Base-by-base conservation (phyloP, 768 basidiomycete genomes). In the Macrolepiota albuminosa region DNA sequence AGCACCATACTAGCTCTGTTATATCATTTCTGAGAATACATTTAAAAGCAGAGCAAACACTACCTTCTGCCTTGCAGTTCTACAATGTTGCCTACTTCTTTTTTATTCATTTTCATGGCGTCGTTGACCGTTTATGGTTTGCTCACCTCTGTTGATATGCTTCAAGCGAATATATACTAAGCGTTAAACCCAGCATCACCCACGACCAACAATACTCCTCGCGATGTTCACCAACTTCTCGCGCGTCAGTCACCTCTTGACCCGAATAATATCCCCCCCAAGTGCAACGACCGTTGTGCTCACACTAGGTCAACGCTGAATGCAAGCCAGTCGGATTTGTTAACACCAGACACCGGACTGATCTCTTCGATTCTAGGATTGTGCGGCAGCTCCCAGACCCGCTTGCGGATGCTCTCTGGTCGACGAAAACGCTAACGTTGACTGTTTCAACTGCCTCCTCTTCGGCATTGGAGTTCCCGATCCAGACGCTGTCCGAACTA, bases 401-500 rank as follows among this genome's bases (percentile, higher is more conserved):
- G 8, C 9, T 5, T 62, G 61, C 36, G 42, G 29, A 4, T 64
- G 63, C 46, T 55, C 54, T 16, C 5, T 18, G 8, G 48, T 3
- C 31, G 40, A 39, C 14, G 63, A 62, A 33, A 18, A 36, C n/a
- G 52, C 40, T 33, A 39, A 51, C 14, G 58, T 60, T 18, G 58
- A 52, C 37, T 64, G 63, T 33, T 8, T 55, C 14, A 62, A 64
- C 56, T 64, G 63, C 33, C 43, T 64, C 26, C 34, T 62, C 13
- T 34, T 33, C 54, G 16, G 48, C 37, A 39, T 29, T 6, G 46
- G 46, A 2, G 6, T 31, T 13, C 51, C 60, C 13, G 3, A 56
- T 14, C 21, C 29, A 33, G 7, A 9, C 1, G 2, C 2, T 7
- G 33, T 60, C 43, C 21, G 50, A 13, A 2, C n/a, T 26, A 24